Evolutionary conservation across 305 asterid species (phyloP), one percentile per base, ranked within the genome.

Genomic region (Fraxinus latifolia): DNA sequence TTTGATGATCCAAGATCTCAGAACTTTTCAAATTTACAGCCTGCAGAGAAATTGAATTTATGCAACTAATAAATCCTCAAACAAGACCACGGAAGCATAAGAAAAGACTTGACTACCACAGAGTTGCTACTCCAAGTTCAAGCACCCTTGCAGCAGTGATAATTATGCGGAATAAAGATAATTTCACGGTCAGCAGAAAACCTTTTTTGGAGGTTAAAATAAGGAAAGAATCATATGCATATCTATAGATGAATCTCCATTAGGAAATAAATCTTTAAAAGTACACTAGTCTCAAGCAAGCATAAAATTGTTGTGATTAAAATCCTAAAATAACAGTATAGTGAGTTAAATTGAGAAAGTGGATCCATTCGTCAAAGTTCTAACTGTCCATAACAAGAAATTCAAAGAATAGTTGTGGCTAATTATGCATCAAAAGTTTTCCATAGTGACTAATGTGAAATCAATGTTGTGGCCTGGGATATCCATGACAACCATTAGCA

Each of bases 1-100:
- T 93, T 84, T 89, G 94, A 58, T 89, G 91, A 81, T 86, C 96
- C 91, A 93, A 85, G 85, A 95, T 90, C 85, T 93, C 95, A 17
- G 97, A 95, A 83, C 97, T 93, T 87, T 90, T 95, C 89, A 95
- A 78, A 85, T 95, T 93, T 81, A 95, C 97, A 37, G 97, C 97
- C 98, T 95, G 96, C 91, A 90, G 44, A 77, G 83, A 82, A 90
- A 83, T 79, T 77, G 80, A 84, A 85, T 70, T 70, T 74, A 42
- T 19, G 88, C 81, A 58, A 83, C 37, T 67, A 81, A 77, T 36
- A 70, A 74, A 80, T 83, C 79, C 82, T 76, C 60, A 50, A 50
- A 42, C 21, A 50, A 15, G 60, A 50, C 60, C 60, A 15, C 1
- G 3, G 21, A 15, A 50, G 7, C 60, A 15, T 50, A 3, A 50